A percentile compares a stretch with the other conserved stretches of the same genome.
phyloP scores from a whole-genome alignment of 192 early-diverging fungal genomes.

The Entomortierella beljakovae region DNA sequence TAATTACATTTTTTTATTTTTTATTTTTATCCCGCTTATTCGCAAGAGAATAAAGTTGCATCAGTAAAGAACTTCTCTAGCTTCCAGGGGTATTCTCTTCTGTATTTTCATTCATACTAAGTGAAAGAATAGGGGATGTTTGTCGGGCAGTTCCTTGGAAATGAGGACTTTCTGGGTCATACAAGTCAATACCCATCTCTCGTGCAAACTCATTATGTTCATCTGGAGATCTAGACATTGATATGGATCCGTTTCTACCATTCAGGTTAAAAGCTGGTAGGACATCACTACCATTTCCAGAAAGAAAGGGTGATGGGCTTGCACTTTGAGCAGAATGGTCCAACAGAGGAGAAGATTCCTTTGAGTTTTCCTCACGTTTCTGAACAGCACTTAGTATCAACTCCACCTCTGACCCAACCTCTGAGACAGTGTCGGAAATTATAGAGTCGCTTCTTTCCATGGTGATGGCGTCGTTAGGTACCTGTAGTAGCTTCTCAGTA shows the following conservation, averaged over 20 bases:
- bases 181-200: slow-evolving; percentile 37
- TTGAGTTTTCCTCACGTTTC: slow-evolving; percentile 34
- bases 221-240: not conserved
- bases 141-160: not conserved
- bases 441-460: slow-evolving; percentile 3
- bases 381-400: slow-evolving; percentile 38
- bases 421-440: slow-evolving; percentile 19
- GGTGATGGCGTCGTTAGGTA: not conserved
- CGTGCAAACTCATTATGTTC: slow-evolving; percentile 27
- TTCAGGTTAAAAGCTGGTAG: no score
- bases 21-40: no score
- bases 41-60: no score
- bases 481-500: not conserved
- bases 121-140: slow-evolving; percentile 22
- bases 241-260: no score
- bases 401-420: slow-evolving; percentile 50
- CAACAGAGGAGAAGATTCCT: slow-evolving; percentile 7
- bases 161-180: not conserved
- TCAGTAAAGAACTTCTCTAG: no score
- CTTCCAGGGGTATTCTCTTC: no score
- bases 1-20: no score
- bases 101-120: slow-evolving; percentile 18
- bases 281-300: not conserved
- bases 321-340: not conserved
- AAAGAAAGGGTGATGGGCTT: not conserved